Base-by-base conservation (phyloP, 768 basidiomycete species). In the Boletus sp. region DNA sequence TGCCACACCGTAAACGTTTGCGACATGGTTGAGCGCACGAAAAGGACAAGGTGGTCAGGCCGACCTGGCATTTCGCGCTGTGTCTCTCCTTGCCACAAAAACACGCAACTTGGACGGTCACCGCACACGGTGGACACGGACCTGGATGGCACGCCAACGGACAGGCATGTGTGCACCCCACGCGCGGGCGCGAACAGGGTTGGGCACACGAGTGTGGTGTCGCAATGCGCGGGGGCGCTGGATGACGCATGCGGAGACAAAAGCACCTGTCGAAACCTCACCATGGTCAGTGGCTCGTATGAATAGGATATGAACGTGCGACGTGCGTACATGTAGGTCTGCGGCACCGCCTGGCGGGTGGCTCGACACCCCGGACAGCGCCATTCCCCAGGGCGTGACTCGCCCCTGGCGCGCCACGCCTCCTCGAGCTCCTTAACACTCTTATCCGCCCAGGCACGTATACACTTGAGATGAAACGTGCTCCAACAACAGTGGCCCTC, bases 351-450 rank as follows among this genome's bases (percentile, higher is more conserved):
- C 47, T 80, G 80, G n/a, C 94, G 77, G 55, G 85, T 86, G 1
- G 85, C 83, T 65, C 95, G 94, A 75, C 96, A 98, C 1, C 92
- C 93, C 0, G 96, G 96, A 71, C 96, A 98, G 51, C 88, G 79
- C 96, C 96, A 98, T 67, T 92, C 86, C 0, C 89, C 93, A 14
- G 74, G 76, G 53, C 79, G 77, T 11, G 82, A 78, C 63, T 90
- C 86, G 8, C 90, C 90, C 49, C 87, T 75, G 7, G 83, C 83
- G 15, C 79, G 78, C 86, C 83, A 92, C 0, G 89, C 94, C 49
- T 85, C 89, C 55, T 77, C 78, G 12, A 86, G 64, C 12, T 87
- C 89, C 67, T 88, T 86, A 48, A 87, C 84, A 64, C 87, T 90
- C 73, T 91, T 90, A 30, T 79, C 74, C 0, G 93, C 94, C 96